phyloP scores from a whole-genome alignment of 495 filamentous ascomycete genomes.

The Clavariopsis aquatica region DNA sequence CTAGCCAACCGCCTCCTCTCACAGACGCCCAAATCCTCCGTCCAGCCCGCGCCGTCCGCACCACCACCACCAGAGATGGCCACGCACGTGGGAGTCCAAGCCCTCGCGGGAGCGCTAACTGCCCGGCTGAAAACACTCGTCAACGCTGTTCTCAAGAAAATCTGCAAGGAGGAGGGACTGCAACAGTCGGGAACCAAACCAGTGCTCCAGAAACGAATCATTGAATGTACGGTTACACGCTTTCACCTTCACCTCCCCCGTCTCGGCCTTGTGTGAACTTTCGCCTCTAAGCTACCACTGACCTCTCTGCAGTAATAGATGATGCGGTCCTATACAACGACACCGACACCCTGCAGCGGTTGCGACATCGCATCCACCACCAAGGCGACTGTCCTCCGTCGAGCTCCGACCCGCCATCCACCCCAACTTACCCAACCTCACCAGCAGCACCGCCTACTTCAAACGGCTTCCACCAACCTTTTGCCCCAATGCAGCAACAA shows the following conservation, averaged over 20 bases:
- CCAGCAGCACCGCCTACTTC: background rate
- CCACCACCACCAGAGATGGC: conserved; percentile 42
- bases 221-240: conserved; percentile 62
- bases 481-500: background rate
- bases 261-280: too few species aligned
- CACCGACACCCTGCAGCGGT: conserved; percentile 18
- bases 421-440: conserved; percentile 5
- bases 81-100: conserved; percentile 47
- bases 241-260: conserved; percentile 12
- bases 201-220: conserved; percentile 73
- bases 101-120: conserved; percentile 44
- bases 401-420: background rate
- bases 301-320: conserved; percentile 25
- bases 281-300: too few species aligned
- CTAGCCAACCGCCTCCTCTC: background rate
- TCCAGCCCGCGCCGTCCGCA: background rate
- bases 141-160: conserved; percentile 71
- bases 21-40: background rate
- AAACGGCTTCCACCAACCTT: background rate
- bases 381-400: conserved; percentile 31
- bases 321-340: conserved; percentile 13
- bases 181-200: conserved; percentile 78
- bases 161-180: conserved; percentile 69
- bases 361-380: conserved; percentile 33
- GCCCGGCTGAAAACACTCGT: conserved; percentile 60